A percentile compares a stretch with the other conserved stretches of the same genome.
Evolutionary conservation across 306 rosid genomes (phyloP).

Genomic region (Cucurbita maxima): DNA sequence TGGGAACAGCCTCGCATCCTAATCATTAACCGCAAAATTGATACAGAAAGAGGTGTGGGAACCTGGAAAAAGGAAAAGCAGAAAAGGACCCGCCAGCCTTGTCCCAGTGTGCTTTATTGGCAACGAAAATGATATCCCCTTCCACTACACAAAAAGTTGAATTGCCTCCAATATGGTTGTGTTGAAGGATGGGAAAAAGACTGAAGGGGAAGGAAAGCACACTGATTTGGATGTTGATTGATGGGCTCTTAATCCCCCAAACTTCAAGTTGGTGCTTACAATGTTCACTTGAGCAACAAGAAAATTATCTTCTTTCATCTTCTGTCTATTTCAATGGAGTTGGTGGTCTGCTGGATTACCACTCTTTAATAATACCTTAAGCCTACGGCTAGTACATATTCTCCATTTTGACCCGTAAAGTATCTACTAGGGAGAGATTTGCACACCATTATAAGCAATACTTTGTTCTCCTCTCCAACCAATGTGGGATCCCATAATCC

Average conservation of each 20-base stretch:
- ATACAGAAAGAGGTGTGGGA: not conserved
- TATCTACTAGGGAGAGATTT: too few species aligned
- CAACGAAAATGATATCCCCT: not conserved
- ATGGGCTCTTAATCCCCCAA: not conserved
- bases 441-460: too few species aligned
- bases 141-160: not conserved
- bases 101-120: slow-evolving; percentile 6
- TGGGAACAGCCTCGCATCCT: not conserved
- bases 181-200: not conserved
- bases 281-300: not conserved
- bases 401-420: too few species aligned
- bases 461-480: too few species aligned
- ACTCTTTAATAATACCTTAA: not conserved
- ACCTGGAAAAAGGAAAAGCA: not conserved
- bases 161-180: not conserved
- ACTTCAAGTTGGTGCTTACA: not conserved
- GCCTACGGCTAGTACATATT: too few species aligned
- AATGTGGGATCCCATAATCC: too few species aligned
- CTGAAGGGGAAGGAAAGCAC: slow-evolving; percentile 1
- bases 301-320: not conserved
- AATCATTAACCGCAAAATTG: slow-evolving; percentile 2
- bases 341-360: not conserved
- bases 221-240: not conserved
- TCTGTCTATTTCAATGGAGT: slow-evolving; percentile 3
- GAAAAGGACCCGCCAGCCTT: not conserved